These are phyloP conservation scores for Microbotryum saponariae DNA, from an alignment of 1,284 basidiomycete species.

Conservation along the genomic window DNA sequence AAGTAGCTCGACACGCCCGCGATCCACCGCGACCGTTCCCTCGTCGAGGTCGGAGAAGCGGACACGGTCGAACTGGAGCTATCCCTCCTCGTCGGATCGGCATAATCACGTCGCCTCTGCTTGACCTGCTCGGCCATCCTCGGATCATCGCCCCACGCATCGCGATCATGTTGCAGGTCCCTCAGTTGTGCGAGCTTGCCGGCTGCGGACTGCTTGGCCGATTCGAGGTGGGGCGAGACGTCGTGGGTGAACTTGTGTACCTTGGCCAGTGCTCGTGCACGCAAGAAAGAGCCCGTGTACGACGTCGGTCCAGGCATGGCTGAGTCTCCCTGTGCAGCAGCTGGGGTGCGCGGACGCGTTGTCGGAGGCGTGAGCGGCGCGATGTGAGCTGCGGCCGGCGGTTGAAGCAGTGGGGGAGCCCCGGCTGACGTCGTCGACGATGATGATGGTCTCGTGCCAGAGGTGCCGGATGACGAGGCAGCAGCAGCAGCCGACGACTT, in stretches of 20 bases:
- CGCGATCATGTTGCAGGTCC: neutral
- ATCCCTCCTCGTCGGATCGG: neutral
- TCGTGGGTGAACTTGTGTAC: slow-evolving; percentile 5
- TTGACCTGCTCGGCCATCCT: too few relatives aligned
- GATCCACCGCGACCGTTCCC: neutral
- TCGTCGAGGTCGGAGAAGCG: neutral
- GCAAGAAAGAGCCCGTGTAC: neutral
- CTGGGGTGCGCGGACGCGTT: neutral
- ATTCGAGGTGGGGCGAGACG: slow-evolving; percentile 5
- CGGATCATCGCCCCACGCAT: too few relatives aligned
- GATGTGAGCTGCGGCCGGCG: neutral
- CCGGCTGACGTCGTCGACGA: too few relatives aligned
- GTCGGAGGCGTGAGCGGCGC: neutral
- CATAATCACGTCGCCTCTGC: neutral
- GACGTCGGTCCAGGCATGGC: neutral
- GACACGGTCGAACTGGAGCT: slow-evolving; percentile 1
- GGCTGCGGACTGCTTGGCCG: neutral
- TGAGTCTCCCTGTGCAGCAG: neutral
- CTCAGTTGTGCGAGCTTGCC: neutral
- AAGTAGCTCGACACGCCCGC: slow-evolving; percentile 5
- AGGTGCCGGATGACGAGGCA: too few relatives aligned
- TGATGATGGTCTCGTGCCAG: too few relatives aligned
- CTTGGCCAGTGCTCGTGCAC: slow-evolving; percentile 16
- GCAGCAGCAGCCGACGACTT: too few relatives aligned
- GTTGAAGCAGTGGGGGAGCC: too few relatives aligned